These are phyloP conservation scores for Diplosphaera chodatii DNA, from an alignment of 139 green algal genomes.

Conservation along the genomic window DNA sequence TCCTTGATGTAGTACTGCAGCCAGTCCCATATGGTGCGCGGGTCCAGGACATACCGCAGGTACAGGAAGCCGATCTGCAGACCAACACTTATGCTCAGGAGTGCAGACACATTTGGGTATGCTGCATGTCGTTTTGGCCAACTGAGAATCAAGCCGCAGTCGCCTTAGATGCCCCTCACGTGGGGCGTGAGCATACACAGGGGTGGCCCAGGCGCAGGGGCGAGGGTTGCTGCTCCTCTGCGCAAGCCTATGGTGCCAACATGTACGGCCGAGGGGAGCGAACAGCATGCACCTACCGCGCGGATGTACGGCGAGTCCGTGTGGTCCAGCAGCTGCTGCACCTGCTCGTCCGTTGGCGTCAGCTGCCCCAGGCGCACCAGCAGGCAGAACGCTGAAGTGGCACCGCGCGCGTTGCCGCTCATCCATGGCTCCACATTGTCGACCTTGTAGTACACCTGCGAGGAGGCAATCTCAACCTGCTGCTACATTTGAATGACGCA, in stretches of 20 bases:
- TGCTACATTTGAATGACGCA: too few species aligned
- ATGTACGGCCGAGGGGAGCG: too few species aligned
- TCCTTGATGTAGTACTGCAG: conserved; percentile 75
- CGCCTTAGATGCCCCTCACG: too few species aligned
- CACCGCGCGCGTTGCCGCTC: conserved; percentile 86
- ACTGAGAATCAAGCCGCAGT: too few species aligned
- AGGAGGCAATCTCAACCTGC: too few species aligned
- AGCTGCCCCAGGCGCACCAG: conserved; percentile 70
- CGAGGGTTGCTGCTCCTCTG: too few species aligned
- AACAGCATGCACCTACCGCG: conserved; percentile 54
- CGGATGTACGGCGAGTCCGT: conserved; percentile 92
- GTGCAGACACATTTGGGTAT: too few species aligned
- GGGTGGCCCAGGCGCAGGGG: too few species aligned
- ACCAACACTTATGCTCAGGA: too few species aligned
- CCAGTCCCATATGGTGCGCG: conserved; percentile 83
- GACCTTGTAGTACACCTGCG: conserved; percentile 61
- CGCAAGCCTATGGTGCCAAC: too few species aligned
- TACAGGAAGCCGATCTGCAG: conserved; percentile 89
- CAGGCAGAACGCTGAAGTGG: conserved; percentile 91
- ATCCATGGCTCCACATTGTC: conserved; percentile 95
- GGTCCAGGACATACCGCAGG: conserved; percentile 83
- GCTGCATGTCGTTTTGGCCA: too few species aligned
- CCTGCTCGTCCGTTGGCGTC: conserved; percentile 52
- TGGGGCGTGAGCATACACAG: too few species aligned
- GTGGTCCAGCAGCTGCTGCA: conserved; percentile 76